These are phyloP conservation scores for Orbilia quercus DNA, from an alignment of 2,329 filamentous ascomycete species.

Conservation along the genomic window DNA sequence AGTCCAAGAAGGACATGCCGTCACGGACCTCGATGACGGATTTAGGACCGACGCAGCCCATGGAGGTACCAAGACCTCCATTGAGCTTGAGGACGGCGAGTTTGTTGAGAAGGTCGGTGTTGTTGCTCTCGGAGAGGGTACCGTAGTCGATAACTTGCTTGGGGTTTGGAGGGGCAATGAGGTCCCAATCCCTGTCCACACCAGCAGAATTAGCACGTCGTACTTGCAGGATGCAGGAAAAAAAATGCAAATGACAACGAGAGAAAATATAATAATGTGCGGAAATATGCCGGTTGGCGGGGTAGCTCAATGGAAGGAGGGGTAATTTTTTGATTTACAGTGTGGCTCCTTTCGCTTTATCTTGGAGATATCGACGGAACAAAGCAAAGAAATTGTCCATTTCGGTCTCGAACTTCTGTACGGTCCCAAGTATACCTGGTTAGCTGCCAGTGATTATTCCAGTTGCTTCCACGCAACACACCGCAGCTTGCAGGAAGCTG, in stretches of 20 bases:
- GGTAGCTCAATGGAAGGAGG: slow-evolving; percentile 18
- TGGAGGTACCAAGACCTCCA: slow-evolving; percentile 97
- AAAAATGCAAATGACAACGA: not conserved
- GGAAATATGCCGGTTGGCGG: slow-evolving; percentile 35
- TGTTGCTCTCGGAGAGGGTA: slow-evolving; percentile 86
- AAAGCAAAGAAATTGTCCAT: slow-evolving; percentile 99
- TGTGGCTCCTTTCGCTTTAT: slow-evolving; percentile 97
- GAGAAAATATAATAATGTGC: not conserved
- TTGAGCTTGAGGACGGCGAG: slow-evolving; percentile 99
- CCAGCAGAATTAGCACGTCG: slow-evolving; percentile 57
- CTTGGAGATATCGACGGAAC: slow-evolving; percentile 97
- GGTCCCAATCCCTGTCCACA: slow-evolving; percentile 83
- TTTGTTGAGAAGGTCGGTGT: slow-evolving; percentile 94
- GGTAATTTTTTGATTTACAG: slow-evolving; percentile 71
- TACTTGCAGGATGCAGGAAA: not conserved
- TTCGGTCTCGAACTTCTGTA: slow-evolving; percentile 92
- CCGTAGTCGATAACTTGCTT: slow-evolving; percentile 96
- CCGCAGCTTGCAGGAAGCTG: not conserved
- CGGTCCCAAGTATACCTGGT: slow-evolving; percentile 43
- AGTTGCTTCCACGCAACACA: slow-evolving; percentile 2
- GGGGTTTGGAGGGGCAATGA: slow-evolving; percentile 91
- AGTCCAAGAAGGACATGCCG: slow-evolving; percentile 99
- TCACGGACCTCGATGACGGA: slow-evolving; percentile 99
- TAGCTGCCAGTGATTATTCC: not conserved
- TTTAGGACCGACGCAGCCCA: slow-evolving; percentile 99